Conservation (phyloP, 2,329 filamentous ascomycete species). For the Penicillium sp. region DNA sequence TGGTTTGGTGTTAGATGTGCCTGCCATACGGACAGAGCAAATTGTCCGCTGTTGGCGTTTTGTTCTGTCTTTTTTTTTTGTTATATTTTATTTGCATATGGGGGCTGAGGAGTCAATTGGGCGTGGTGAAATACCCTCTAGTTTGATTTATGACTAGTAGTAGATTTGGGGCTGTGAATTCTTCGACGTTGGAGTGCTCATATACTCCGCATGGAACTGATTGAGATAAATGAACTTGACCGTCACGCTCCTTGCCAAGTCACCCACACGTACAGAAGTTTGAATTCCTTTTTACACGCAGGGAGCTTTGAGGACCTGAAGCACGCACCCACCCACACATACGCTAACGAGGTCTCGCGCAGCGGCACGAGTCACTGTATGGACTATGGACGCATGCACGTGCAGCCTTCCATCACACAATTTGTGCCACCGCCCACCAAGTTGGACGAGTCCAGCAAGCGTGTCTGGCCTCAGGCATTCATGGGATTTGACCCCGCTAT, state of each 20-base stretch:
- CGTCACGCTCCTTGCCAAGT: too few relatives aligned
- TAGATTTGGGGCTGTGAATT: neutral
- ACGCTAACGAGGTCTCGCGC: too few relatives aligned
- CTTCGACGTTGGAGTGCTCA: too few relatives aligned
- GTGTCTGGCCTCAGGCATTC: neutral
- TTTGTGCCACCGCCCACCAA: too few relatives aligned
- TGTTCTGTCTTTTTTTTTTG: neutral
- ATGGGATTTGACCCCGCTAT: neutral
- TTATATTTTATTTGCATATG: conserved; percentile 1
- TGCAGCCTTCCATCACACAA: too few relatives aligned
- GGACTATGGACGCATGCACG: too few relatives aligned
- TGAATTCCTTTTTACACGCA: too few relatives aligned
- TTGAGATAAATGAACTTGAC: too few relatives aligned
- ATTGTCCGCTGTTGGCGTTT: neutral
- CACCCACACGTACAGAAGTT: too few relatives aligned
- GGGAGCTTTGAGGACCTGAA: too few relatives aligned
- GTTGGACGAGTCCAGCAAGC: neutral
- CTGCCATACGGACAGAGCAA: neutral
- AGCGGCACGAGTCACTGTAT: too few relatives aligned
- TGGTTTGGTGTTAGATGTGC: neutral
- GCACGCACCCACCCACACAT: too few relatives aligned
- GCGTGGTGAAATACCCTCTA: conserved; percentile 6
- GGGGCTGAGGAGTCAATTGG: neutral
- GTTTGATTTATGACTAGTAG: conserved; percentile 2
- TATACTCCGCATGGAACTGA: neutral